Conservation (phyloP, 73 alveolate genomes). For the Symbiodinium pilosum region DNA sequence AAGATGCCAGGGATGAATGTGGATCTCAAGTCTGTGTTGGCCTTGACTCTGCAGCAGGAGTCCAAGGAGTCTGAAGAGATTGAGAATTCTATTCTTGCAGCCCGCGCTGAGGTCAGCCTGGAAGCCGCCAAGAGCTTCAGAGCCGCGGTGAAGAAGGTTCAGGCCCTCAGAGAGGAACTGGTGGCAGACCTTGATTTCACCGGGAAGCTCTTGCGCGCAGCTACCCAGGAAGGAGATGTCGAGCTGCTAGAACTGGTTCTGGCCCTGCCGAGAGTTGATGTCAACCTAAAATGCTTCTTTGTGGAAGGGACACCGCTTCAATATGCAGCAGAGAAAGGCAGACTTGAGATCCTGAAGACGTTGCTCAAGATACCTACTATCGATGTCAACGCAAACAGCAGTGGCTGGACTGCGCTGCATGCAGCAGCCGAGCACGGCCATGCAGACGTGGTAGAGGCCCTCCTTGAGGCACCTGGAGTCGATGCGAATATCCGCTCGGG, state of each 20-base stretch:
- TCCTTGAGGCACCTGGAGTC: neutral
- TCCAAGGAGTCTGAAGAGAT: neutral
- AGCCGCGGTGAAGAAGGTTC: neutral
- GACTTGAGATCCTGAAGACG: neutral
- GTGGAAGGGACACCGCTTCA: neutral
- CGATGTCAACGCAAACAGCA: neutral
- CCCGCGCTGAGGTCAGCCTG: neutral
- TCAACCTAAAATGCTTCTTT: neutral
- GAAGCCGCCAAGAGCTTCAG: neutral
- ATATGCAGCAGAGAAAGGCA: neutral
- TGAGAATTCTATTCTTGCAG: neutral
- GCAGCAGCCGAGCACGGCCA: constrained; percentile 22
- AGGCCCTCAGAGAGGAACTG: neutral
- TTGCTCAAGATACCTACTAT: neutral
- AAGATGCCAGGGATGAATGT: neutral
- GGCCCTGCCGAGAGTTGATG: neutral
- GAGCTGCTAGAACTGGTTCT: neutral
- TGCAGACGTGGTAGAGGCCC: neutral
- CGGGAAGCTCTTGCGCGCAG: constrained; percentile 10
- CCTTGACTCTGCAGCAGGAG: neutral
- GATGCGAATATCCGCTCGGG: constrained; percentile 1
- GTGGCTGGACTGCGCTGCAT: constrained; percentile 13
- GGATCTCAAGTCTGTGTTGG: neutral
- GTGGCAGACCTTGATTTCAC: constrained; percentile 7
- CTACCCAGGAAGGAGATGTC: neutral